A percentile compares a stretch with the other conserved stretches of the same genome.
These are phyloP conservation scores for Trichocladium antarcticum DNA, from an alignment of 495 filamentous ascomycete genomes.

Conservation along the genomic window DNA sequence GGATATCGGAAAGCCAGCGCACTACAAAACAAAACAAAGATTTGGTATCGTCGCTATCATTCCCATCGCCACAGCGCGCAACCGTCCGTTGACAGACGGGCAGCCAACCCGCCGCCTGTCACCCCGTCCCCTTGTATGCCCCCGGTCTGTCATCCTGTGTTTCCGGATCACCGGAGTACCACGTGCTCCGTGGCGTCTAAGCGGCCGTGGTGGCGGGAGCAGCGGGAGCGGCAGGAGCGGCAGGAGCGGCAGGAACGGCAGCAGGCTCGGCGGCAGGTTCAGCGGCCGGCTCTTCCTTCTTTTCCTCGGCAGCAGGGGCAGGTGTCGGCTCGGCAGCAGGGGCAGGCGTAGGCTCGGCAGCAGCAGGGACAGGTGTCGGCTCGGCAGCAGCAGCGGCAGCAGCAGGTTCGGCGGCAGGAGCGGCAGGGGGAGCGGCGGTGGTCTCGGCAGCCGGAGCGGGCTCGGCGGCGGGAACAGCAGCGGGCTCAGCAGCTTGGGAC, in stretches of 20 bases:
- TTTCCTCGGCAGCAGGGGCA: slow-evolving; percentile 10
- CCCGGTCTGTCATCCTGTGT: too few species aligned
- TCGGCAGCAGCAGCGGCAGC: slow-evolving; percentile 1
- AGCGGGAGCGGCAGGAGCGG: slow-evolving; percentile 12
- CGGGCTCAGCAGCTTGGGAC: background rate
- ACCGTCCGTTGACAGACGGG: background rate
- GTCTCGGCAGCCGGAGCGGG: background rate
- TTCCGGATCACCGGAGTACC: too few species aligned
- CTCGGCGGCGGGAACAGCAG: background rate
- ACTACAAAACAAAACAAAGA: slow-evolving; percentile 4
- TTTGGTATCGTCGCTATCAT: slow-evolving; percentile 9
- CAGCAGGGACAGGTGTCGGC: background rate
- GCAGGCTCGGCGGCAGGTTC: slow-evolving; percentile 11
- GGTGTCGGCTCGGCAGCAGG: slow-evolving; percentile 3
- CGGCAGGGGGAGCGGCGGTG: background rate
- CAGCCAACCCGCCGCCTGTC: too few species aligned
- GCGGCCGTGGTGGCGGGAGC: slow-evolving; percentile 8
- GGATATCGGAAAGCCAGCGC: slow-evolving; percentile 10
- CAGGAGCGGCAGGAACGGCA: slow-evolving; percentile 4
- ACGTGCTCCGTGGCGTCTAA: too few species aligned
- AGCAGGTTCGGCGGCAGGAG: slow-evolving; percentile 3
- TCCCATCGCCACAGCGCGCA: background rate
- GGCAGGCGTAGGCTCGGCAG: slow-evolving; percentile 1
- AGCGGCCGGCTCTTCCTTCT: slow-evolving; percentile 14
- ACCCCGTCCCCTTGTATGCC: too few species aligned